Conservation (phyloP, 306 rosid species). For the Cucurbita ficifolia region DNA sequence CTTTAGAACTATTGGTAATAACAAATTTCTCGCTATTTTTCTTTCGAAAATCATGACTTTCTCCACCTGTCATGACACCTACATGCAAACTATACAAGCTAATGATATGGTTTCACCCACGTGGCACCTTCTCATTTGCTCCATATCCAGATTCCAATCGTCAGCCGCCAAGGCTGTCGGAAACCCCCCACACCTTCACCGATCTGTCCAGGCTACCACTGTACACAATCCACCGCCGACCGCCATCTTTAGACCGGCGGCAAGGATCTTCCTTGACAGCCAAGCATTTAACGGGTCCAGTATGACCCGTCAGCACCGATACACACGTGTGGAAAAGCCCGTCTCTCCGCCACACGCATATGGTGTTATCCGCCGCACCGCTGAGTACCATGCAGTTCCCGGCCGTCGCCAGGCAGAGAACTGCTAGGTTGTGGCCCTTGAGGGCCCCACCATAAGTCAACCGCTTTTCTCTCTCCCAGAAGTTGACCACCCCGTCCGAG, state of each 20-base stretch:
- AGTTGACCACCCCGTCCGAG: constrained; percentile 67
- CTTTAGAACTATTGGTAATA: neutral
- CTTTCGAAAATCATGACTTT: neutral
- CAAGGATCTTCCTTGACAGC: constrained; percentile 43
- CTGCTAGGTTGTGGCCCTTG: constrained; percentile 67
- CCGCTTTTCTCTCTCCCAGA: constrained; percentile 47
- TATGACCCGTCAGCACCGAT: constrained; percentile 61
- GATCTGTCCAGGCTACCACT: constrained; percentile 94
- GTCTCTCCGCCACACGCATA: constrained; percentile 72
- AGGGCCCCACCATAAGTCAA: constrained; percentile 57
- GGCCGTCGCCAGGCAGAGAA: constrained; percentile 50
- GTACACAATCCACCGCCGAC: constrained; percentile 48
- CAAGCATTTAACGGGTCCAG: constrained; percentile 78
- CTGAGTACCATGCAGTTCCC: constrained; percentile 44
- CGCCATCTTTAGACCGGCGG: constrained; percentile 6
- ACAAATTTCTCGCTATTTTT: neutral
- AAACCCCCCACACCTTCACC: constrained; percentile 78
- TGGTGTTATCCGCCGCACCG: constrained; percentile 77
- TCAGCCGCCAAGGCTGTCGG: constrained; percentile 6
- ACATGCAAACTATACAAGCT: neutral
- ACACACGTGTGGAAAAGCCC: constrained; percentile 55
- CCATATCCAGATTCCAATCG: neutral
- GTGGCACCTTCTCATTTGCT: neutral
- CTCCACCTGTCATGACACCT: neutral
- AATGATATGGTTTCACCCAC: neutral